Conservation (phyloP, 352 stramenopile species). For the Phytophthora vignae region DNA sequence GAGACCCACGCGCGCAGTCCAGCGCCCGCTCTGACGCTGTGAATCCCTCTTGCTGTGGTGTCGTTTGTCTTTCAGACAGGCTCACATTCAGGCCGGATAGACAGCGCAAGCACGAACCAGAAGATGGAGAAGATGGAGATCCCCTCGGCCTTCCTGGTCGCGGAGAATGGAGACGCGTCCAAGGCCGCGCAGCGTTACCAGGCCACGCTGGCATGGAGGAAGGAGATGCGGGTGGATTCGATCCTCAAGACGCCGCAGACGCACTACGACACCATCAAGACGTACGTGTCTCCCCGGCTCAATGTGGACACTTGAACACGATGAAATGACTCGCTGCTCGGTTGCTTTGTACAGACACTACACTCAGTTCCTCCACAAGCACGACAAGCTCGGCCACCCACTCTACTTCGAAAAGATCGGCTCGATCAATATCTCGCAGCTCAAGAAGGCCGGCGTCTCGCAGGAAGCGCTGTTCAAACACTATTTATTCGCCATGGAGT, state of each 20-base stretch:
- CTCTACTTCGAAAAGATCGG: slow-evolving; percentile 88
- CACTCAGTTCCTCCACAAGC: slow-evolving; percentile 83
- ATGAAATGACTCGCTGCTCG: slow-evolving; percentile 1
- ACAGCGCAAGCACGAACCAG: slow-evolving; percentile 27
- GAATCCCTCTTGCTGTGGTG: slow-evolving; percentile 11
- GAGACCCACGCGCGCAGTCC: neutral
- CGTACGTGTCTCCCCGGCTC: slow-evolving; percentile 43
- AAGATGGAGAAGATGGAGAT: slow-evolving; percentile 18
- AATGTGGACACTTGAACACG: slow-evolving; percentile 1
- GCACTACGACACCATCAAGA: slow-evolving; percentile 75
- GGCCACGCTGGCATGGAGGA: slow-evolving; percentile 75
- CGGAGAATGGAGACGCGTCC: slow-evolving; percentile 64
- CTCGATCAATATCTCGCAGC: slow-evolving; percentile 81
- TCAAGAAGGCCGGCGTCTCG: slow-evolving; percentile 73
- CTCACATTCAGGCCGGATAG: slow-evolving; percentile 29
- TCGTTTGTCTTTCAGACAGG: slow-evolving; percentile 31
- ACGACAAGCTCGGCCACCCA: slow-evolving; percentile 78
- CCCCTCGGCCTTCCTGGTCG: slow-evolving; percentile 66
- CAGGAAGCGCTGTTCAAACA: slow-evolving; percentile 82
- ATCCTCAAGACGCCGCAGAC: slow-evolving; percentile 67
- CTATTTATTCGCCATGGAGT: slow-evolving; percentile 89
- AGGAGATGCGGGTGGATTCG: slow-evolving; percentile 70
- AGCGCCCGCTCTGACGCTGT: slow-evolving; percentile 13
- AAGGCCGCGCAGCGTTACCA: slow-evolving; percentile 73
- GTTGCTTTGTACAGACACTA: slow-evolving; percentile 56